These are phyloP conservation scores for Pleurotus pulmonarius DNA, from an alignment of 768 basidiomycete species.

Conservation along the genomic window DNA sequence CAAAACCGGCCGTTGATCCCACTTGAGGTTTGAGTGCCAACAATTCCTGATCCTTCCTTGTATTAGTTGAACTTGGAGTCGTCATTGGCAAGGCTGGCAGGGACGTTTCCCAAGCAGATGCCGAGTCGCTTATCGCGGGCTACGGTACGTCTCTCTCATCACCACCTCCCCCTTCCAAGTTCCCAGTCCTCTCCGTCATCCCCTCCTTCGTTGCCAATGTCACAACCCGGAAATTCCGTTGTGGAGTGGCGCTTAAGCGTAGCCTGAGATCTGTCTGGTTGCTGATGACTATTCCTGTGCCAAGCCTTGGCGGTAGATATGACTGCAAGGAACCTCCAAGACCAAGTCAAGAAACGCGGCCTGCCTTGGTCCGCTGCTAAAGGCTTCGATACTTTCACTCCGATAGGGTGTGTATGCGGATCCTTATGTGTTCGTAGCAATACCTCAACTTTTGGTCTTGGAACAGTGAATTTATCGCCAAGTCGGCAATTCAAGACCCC, in stretches of 20 bases:
- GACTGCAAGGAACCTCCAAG: constrained; percentile 95
- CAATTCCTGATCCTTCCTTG: background rate
- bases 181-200: too few relatives aligned
- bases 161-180: background rate
- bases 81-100: constrained; percentile 87
- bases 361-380: constrained; percentile 98
- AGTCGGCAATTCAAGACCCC: constrained; percentile 61
- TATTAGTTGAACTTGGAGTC: constrained; percentile 92
- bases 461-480: constrained; percentile 76
- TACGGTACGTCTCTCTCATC: constrained; percentile 59
- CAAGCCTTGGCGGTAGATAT: constrained; percentile 92
- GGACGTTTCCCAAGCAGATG: constrained; percentile 71
- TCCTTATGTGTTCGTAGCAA: constrained; percentile 1
- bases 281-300: constrained; percentile 7
- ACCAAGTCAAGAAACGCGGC: constrained; percentile 86
- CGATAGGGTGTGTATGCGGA: constrained; percentile 60
- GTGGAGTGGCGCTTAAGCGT: too few relatives aligned
- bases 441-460: constrained; percentile 9
- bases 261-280: background rate
- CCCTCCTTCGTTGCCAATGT: background rate
- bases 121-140: constrained; percentile 81
- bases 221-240: too few relatives aligned
- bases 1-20: background rate
- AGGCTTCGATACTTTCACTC: constrained; percentile 96
- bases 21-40: background rate